Evolutionary conservation across 1,139 yeast genomes (phyloP).

Genomic region (Geotrichum klebahnii): DNA sequence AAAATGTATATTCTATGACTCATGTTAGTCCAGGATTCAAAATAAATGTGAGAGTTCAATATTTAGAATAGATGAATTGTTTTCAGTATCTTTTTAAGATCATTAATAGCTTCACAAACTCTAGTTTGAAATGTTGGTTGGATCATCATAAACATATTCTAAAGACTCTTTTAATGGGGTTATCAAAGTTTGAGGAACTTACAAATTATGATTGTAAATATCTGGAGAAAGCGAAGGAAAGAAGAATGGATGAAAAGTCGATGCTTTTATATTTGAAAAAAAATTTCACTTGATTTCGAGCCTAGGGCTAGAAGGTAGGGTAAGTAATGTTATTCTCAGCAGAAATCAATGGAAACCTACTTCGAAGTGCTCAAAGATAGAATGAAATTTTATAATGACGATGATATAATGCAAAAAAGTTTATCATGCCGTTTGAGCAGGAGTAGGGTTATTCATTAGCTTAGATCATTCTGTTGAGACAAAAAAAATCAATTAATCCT

Average conservation of each 20-base stretch:
- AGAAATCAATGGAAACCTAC: no score
- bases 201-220: background rate
- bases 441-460: no score
- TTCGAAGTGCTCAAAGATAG: no score
- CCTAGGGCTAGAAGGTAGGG: background rate
- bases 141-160: constrained; percentile 18
- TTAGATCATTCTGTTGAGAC: no score
- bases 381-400: no score
- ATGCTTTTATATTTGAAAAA: background rate
- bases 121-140: constrained; percentile 33
- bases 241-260: background rate
- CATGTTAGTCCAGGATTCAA: no score
- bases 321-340: no score
- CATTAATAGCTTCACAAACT: constrained; percentile 25
- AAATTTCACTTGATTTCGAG: background rate
- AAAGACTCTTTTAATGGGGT: background rate
- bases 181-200: background rate
- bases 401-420: no score
- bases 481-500: no score
- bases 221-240: background rate
- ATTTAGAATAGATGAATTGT: background rate
- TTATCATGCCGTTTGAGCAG: no score
- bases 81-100: constrained; percentile 19
- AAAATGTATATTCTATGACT: background rate
- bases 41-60: no score